A percentile compares a stretch with the other conserved stretches of the same genome.
phyloP scores from a whole-genome alignment of 2,329 filamentous ascomycete species.

The Chaetomium globosum region DNA sequence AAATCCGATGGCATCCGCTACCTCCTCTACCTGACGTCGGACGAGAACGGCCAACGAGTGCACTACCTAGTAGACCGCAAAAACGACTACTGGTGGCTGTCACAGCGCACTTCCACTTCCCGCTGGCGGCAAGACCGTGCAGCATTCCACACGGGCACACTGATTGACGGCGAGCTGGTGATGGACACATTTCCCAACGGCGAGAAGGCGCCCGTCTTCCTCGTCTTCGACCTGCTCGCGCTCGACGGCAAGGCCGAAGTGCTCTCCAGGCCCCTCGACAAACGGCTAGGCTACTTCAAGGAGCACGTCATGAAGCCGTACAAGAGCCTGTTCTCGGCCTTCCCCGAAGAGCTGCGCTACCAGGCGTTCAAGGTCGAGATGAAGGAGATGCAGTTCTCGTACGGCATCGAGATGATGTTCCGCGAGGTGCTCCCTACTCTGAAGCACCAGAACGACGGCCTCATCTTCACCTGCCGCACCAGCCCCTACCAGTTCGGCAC shows the following conservation, averaged over 20 bases:
- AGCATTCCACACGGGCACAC: slow-evolving; percentile 74
- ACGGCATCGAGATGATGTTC: slow-evolving; percentile 92
- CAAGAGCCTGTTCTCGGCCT: slow-evolving; percentile 62
- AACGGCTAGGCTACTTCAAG: slow-evolving; percentile 84
- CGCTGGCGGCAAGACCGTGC: slow-evolving; percentile 64
- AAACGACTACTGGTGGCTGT: slow-evolving; percentile 93
- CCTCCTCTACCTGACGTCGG: slow-evolving; percentile 82
- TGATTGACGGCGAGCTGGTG: slow-evolving; percentile 93
- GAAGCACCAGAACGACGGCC: slow-evolving; percentile 90
- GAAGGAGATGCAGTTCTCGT: slow-evolving; percentile 87
- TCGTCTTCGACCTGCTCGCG: slow-evolving; percentile 91
- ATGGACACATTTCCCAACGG: slow-evolving; percentile 75
- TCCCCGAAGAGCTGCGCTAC: slow-evolving; percentile 67
- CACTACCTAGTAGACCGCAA: slow-evolving; percentile 96
- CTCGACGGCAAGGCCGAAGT: slow-evolving; percentile 67
- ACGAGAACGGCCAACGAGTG: slow-evolving; percentile 63
- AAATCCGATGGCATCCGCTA: slow-evolving; percentile 97
- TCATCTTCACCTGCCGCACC: slow-evolving; percentile 95
- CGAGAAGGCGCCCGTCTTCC: slow-evolving; percentile 71
- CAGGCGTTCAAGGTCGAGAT: slow-evolving; percentile 82
- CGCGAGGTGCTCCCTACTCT: slow-evolving; percentile 78
- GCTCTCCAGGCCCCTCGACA: slow-evolving; percentile 80
- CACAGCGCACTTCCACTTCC: slow-evolving; percentile 74
- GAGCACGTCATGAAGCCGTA: slow-evolving; percentile 75
- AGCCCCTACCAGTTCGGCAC: slow-evolving; percentile 88